phyloP scores from a whole-genome alignment of 805 yeast genomes.

The Candida railenensis region DNA sequence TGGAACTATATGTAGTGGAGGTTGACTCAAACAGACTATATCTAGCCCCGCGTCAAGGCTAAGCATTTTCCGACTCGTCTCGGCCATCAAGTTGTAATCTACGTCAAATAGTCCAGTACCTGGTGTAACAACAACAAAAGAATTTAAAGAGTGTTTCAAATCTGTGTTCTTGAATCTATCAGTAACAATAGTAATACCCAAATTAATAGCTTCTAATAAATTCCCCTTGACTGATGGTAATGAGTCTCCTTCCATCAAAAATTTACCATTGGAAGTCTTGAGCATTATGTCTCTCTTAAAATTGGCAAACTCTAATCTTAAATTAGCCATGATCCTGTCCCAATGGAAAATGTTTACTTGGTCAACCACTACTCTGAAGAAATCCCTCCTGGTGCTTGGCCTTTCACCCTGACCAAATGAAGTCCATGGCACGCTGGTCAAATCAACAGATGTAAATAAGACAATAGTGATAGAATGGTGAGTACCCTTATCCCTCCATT shows the following conservation, averaged over 20 bases:
- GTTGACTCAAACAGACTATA: conserved; percentile 81
- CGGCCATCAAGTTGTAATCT: conserved; percentile 70
- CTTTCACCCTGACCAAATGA: conserved; percentile 70
- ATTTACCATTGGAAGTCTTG: conserved; percentile 32
- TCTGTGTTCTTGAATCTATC: conserved; percentile 84
- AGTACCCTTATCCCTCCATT: conserved; percentile 84
- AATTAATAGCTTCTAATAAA: conserved; percentile 78
- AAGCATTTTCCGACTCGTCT: conserved; percentile 72
- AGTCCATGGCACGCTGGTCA: conserved; percentile 50
- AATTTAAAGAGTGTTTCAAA: conserved; percentile 86
- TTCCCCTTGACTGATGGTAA: conserved; percentile 91
- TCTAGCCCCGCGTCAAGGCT: conserved; percentile 86
- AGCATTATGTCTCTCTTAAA: conserved; percentile 74
- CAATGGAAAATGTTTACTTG: conserved; percentile 86
- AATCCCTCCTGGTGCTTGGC: conserved; percentile 68
- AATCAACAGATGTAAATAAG: conserved; percentile 77
- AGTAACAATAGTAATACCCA: conserved; percentile 74
- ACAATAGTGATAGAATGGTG: conserved; percentile 92
- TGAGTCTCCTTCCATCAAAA: conserved; percentile 56
- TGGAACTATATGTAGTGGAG: conserved; percentile 92
- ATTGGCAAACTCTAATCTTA: conserved; percentile 80
- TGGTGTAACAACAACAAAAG: conserved; percentile 82
- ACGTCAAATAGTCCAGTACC: conserved; percentile 95
- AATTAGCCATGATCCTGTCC: conserved; percentile 87
- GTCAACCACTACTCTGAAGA: conserved; percentile 91